Conservation (phyloP, 2,329 filamentous ascomycete species). For the Botrytis pseudocinerea region DNA sequence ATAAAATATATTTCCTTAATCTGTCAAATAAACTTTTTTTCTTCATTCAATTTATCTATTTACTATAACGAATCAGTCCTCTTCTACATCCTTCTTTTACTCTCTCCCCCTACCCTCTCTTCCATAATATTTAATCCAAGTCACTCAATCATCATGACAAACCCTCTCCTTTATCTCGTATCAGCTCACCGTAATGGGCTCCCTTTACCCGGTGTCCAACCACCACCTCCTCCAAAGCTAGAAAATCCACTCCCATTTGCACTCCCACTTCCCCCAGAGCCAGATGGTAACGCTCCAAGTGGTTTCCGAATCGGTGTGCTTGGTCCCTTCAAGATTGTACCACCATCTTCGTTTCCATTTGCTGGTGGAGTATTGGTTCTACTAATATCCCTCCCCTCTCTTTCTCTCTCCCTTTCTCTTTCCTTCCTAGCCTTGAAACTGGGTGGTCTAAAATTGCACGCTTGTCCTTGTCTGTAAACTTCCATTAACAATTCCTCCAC, state of each 20-base stretch:
- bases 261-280: conserved; percentile 12
- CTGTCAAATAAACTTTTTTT: conserved; percentile 1
- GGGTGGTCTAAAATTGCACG: conserved; percentile 58
- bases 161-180: neutral
- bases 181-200: conserved; percentile 14
- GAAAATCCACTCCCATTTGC: conserved; percentile 10
- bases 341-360: conserved; percentile 8
- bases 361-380: conserved; percentile 56
- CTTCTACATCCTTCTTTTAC: conserved; percentile 8
- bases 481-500: conserved; percentile 82
- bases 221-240: conserved; percentile 16
- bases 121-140: conserved; percentile 1
- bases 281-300: conserved; percentile 3
- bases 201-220: conserved; percentile 19
- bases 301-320: conserved; percentile 22
- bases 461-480: conserved; percentile 70
- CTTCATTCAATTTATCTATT: neutral
- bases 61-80: neutral
- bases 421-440: conserved; percentile 43
- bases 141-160: neutral
- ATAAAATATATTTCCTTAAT: neutral
- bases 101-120: neutral
- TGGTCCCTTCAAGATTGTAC: conserved; percentile 8
- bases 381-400: conserved; percentile 48
- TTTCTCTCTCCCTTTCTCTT: conserved; percentile 46